Conservation (phyloP, 331 rosid genomes). For the Acacia concinna region DNA sequence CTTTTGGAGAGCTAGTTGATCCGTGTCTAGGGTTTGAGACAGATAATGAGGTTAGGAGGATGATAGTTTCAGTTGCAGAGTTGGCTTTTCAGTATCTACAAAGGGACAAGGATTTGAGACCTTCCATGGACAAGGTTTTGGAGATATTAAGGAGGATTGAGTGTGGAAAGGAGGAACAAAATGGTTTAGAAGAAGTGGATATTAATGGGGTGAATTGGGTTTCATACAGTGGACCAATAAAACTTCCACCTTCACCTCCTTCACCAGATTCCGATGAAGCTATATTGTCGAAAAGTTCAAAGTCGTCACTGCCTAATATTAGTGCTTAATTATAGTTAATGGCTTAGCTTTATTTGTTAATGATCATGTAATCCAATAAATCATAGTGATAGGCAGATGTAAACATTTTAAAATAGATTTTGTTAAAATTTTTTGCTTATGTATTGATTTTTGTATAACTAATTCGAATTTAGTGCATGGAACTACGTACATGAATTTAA, state of each 20-base stretch:
- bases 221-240: neutral
- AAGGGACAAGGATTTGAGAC: conserved; percentile 57
- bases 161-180: conserved; percentile 27
- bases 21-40: conserved; percentile 60
- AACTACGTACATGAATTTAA: no score
- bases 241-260: conserved; percentile 32
- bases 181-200: conserved; percentile 20
- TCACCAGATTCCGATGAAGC: conserved; percentile 36
- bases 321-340: no score
- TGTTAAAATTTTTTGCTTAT: no score
- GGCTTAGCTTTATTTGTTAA: no score
- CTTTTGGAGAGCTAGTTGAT: conserved; percentile 49
- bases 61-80: conserved; percentile 49
- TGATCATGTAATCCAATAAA: no score
- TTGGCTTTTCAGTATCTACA: conserved; percentile 71
- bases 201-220: neutral
- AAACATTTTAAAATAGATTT: no score
- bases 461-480: no score
- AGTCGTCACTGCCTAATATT: no score
- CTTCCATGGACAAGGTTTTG: conserved; percentile 63
- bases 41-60: conserved; percentile 38
- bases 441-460: no score
- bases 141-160: conserved; percentile 41
- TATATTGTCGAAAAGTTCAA: conserved; percentile 33
- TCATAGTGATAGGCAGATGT: no score